Evolutionary conservation across 2,329 filamentous ascomycete species (phyloP).

Genomic region (Tetracladium maxilliforme): DNA sequence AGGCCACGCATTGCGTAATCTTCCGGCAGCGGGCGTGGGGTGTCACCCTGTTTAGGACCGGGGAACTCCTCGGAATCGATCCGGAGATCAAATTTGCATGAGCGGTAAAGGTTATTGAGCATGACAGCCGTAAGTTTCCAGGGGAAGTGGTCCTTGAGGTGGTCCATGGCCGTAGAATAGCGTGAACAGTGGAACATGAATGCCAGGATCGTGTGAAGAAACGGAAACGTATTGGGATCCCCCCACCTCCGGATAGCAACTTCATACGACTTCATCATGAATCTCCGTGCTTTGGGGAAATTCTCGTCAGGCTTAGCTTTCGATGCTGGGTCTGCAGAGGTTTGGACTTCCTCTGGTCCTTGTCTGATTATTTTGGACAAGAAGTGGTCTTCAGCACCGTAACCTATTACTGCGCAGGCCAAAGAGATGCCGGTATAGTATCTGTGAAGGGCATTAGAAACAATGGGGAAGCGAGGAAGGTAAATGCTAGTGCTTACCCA

Average conservation of each 20-base stretch:
- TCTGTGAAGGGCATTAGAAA: no score
- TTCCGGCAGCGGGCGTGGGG: conserved; percentile 11
- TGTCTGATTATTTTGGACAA: no score
- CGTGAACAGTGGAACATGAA: conserved; percentile 10
- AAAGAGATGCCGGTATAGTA: no score
- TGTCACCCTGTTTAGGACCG: conserved; percentile 7
- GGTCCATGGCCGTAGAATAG: conserved; percentile 7
- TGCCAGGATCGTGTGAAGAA: conserved; percentile 12
- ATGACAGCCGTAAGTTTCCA: conserved; percentile 9
- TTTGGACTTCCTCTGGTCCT: no score
- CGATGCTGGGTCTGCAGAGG: no score
- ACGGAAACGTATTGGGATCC: conserved; percentile 13
- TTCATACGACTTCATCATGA: no score
- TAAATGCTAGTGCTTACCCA: no score
- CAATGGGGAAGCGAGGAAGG: no score
- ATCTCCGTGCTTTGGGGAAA: no score
- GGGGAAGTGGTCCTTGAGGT: conserved; percentile 9
- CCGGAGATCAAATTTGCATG: background rate
- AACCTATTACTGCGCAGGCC: no score
- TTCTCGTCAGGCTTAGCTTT: no score
- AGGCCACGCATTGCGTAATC: conserved; percentile 13
- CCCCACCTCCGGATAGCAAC: conserved; percentile 10
- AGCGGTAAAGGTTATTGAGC: conserved; percentile 7
- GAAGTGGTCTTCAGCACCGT: no score
- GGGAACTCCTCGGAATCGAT: background rate